These are phyloP conservation scores for Pythium dissotocum DNA, from an alignment of 352 stramenopile species.

Conservation along the genomic window DNA sequence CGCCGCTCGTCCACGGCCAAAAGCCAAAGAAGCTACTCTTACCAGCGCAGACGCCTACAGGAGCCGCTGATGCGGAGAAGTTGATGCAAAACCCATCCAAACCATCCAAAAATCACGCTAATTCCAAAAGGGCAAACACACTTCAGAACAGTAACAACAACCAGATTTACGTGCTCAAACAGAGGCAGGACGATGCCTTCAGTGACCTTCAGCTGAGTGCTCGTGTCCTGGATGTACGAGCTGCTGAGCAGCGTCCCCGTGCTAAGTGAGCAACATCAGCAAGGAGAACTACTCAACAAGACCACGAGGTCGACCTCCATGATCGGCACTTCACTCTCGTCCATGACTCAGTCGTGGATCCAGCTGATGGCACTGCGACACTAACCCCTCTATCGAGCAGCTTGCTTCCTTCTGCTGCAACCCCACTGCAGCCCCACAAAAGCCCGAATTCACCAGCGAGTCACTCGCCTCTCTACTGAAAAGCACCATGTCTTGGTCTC, in stretches of 20 bases:
- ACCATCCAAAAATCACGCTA: too few species aligned
- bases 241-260: conserved; percentile 35
- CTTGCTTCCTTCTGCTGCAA: neutral
- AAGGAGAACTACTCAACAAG: too few species aligned
- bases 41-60: conserved; percentile 2
- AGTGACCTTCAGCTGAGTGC: conserved; percentile 33
- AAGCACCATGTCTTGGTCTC: conserved; percentile 70
- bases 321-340: neutral
- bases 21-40: conserved; percentile 49
- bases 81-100: neutral
- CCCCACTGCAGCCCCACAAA: conserved; percentile 10
- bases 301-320: too few species aligned
- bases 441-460: conserved; percentile 63
- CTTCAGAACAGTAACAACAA: conserved; percentile 13
- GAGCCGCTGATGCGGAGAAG: neutral
- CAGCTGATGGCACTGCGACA: conserved; percentile 16
- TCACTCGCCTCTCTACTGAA: conserved; percentile 54
- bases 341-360: too few species aligned
- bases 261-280: neutral
- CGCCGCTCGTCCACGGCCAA: conserved; percentile 48
- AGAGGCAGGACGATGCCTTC: too few species aligned
- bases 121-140: neutral
- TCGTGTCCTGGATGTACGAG: conserved; percentile 52
- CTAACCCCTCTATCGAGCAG: neutral
- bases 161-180: conserved; percentile 18